Base-by-base conservation (phyloP, 2,329 filamentous ascomycete genomes). In the Talaromyces verruculosus region DNA sequence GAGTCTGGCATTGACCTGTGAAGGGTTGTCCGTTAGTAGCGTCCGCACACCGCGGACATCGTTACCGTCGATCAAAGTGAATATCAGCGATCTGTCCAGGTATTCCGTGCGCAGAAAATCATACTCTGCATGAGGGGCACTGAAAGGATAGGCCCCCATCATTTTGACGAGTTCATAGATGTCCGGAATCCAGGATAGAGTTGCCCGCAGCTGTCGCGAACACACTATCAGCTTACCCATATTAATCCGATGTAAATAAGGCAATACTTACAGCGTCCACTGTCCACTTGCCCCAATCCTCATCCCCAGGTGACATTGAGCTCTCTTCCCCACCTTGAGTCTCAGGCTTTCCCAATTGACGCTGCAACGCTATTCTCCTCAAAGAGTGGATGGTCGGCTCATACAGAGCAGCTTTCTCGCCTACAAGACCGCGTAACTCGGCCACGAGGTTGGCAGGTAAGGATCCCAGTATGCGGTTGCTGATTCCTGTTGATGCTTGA, bases 391-490 rank as follows among this genome's bases (percentile, higher is more conserved):
- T n/a, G 1, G 19, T 28, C 19, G 57, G 57, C 11, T 59, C 57
- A 28, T 43, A 59, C 2, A 59, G 28, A n/a, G 11, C 37, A 25
- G 57, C 19, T 43, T 59, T 17, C 4, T 59, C 57, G 19, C 37
- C 57, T 37, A 59, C 55, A 59, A 59, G 55, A 28, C 19, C 35
- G 10, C 35, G 55, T 39, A 59, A 39, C 30, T 59, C 55, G 33
- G 33, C 30, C 13, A 59, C 39, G 55, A 59, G 55, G n/a, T 22
- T 39, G 2, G 55, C 35, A 3, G 55, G 55, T 39, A 59, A 41
- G n/a, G 55, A 59, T 11, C 10, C 33, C 19, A 59, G 19, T 15
- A 39, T 41, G 37, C 55, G 55, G 7, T 59, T 59, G 15, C 55
- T 59, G 55, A 59, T 59, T 11, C 55, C 55, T 15, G 55, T 25